Base-by-base conservation (phyloP, 352 stramenopile species). In the Phytophthora ohioensis region DNA sequence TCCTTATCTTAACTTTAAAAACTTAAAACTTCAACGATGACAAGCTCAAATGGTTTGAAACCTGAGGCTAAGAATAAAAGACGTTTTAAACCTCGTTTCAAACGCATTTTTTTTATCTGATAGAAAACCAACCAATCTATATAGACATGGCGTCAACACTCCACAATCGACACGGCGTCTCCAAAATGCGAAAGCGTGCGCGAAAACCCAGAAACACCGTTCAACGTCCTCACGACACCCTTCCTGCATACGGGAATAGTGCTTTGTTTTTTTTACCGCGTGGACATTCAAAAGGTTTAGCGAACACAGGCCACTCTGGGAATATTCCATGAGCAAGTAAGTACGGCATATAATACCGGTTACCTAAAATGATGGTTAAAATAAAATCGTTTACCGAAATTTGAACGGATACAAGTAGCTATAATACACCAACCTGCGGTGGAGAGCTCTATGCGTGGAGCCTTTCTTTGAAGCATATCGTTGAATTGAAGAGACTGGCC, bases 261-360 rank as follows among this genome's bases (percentile, higher is more conserved):
- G 10, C 2, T 41, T 41, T 11, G 17, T 41, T 7, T 11, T 41
- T 41, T 41, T 41, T 41, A 11, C 35, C 35, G 10, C 35, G 35
- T 7, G 35, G 35, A 7, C 35, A 11, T 11, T 41, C 35, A 11
- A 41, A 11, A 11, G 35, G 10, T 11, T 41, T 41, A 11, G 35
- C 35, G 35, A 41, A 41, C 7, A 41, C 35, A 41, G 35, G 7
- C 35, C 35, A 41, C 35, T 41, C 43, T 3, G 56, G 64, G 31
- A 66, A 71, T n/a, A 71, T 71, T 13, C 64, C 56, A 42, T 71
- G 48, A 0, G 39, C 56, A 1, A 73, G 39, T 2, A 73, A 13
- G 30, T 68, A 73, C 17, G 46, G 51, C 30, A 21, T 54, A 12
- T 73, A 21, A 21, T 68, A 57, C 30, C 17, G 13, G 12, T 64